phyloP scores from a whole-genome alignment of 306 rosid genomes.

The Pyrus bretschneideri region DNA sequence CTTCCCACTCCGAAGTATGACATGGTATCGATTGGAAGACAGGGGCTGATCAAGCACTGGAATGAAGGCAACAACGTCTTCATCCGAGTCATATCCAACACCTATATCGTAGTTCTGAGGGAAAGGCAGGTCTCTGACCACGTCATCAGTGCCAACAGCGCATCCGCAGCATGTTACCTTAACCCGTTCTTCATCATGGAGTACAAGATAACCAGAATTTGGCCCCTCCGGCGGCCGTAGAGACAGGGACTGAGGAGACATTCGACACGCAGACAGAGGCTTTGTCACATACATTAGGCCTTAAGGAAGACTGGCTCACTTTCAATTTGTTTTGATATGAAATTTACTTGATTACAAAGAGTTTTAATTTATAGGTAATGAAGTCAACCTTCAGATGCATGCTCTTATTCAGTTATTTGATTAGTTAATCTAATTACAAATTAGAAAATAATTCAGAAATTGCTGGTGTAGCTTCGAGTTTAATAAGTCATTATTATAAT shows the following conservation, averaged over 20 bases:
- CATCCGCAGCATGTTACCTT: slow-evolving; percentile 43
- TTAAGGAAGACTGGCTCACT: not conserved
- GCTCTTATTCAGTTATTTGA: too few species aligned
- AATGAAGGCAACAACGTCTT: slow-evolving; percentile 35
- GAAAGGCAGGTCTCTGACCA: slow-evolving; percentile 45
- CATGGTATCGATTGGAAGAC: slow-evolving; percentile 59
- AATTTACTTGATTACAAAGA: not conserved
- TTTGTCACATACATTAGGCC: slow-evolving; percentile 52
- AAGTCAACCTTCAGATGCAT: not conserved
- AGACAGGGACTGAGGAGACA: slow-evolving; percentile 21
- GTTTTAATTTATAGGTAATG: not conserved
- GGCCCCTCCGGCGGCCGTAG: slow-evolving; percentile 49
- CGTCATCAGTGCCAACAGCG: slow-evolving; percentile 9
- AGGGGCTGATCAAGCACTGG: slow-evolving; percentile 62
- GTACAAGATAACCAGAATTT: slow-evolving; percentile 53
- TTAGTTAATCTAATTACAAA: not conserved
- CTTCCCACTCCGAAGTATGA: slow-evolving; percentile 27
- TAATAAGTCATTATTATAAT: too few species aligned
- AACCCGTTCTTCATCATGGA: slow-evolving; percentile 43
- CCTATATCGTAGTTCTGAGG: slow-evolving; percentile 56
- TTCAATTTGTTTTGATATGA: not conserved
- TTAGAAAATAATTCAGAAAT: too few species aligned
- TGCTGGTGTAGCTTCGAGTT: not conserved
- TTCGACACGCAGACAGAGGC: slow-evolving; percentile 44
- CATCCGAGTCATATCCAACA: slow-evolving; percentile 29